Percentiles rank a stretch among this genome's conserved stretches.
These are phyloP conservation scores for Boehmeria nivea DNA, from an alignment of 306 rosid species.

Conservation along the genomic window DNA sequence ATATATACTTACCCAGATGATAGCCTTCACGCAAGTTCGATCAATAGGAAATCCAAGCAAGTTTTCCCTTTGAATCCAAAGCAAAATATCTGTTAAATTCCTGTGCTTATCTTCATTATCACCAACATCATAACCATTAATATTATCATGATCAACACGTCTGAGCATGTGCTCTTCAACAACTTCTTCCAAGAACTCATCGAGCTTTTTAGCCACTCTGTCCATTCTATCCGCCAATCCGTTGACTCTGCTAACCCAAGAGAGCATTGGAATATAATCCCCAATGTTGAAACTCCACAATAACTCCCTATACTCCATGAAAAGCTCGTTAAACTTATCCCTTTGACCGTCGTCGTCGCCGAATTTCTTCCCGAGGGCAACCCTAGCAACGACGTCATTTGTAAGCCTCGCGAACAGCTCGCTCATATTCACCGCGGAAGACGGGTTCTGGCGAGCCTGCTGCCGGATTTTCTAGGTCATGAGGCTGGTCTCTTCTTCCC, in stretches of 20 bases:
- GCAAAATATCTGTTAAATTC: neutral
- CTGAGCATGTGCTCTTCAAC: neutral
- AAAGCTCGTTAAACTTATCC: slow-evolving; percentile 13
- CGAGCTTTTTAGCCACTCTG: slow-evolving; percentile 13
- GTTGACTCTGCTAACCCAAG: slow-evolving; percentile 10
- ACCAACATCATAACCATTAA: too few relatives aligned
- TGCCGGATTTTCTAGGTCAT: slow-evolving; percentile 18
- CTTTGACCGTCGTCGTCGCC: neutral
- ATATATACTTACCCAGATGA: slow-evolving; percentile 10
- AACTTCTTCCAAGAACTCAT: slow-evolving; percentile 10
- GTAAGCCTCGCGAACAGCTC: neutral
- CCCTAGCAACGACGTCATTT: slow-evolving; percentile 13
- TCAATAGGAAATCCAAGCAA: slow-evolving; percentile 2
- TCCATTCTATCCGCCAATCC: slow-evolving; percentile 6
- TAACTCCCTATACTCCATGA: neutral
- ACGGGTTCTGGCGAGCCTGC: too few relatives aligned
- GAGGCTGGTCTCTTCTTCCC: slow-evolving; percentile 15
- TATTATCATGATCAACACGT: too few relatives aligned
- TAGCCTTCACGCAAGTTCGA: neutral
- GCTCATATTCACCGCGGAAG: slow-evolving; percentile 19
- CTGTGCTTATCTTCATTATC: neutral
- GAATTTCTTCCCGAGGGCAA: slow-evolving; percentile 13
- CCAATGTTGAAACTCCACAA: slow-evolving; percentile 8
- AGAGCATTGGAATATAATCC: slow-evolving; percentile 11
- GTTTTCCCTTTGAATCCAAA: slow-evolving; percentile 4